Percentiles rank a stretch among this genome's conserved stretches.
phyloP scores from a whole-genome alignment of 306 rosid species.

The Rosa chinensis region DNA sequence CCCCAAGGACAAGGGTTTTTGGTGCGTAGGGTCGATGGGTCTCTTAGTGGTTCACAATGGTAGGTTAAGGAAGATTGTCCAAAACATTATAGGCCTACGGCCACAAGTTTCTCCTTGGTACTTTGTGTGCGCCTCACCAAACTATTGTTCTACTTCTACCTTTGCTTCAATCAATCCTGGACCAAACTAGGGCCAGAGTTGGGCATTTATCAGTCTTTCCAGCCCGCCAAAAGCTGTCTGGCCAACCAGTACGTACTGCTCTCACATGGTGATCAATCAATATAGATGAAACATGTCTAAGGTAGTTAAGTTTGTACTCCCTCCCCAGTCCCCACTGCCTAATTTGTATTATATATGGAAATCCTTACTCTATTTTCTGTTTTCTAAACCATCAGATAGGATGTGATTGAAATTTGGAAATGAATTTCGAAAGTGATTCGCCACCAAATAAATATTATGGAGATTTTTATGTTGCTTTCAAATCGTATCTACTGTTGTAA shows the following conservation, averaged over 20 bases:
- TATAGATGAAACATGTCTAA: not conserved
- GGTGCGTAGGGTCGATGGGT: not conserved
- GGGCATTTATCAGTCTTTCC: not conserved
- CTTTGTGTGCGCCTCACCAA: not conserved
- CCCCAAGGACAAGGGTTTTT: not conserved
- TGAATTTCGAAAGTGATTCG: not conserved
- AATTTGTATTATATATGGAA: not conserved
- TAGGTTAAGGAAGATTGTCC: not conserved
- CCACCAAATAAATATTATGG: not conserved
- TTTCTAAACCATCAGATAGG: not conserved
- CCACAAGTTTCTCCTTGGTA: conserved; percentile 10
- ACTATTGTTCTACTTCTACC: not conserved
- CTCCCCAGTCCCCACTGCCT: not conserved
- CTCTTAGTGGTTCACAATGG: not conserved
- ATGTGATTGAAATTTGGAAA: not conserved
- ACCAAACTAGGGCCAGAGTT: conserved; percentile 2
- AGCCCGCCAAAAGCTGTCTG: not conserved
- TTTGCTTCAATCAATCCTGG: not conserved
- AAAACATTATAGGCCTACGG: not conserved
- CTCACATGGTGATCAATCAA: not conserved
- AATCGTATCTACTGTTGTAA: not conserved
- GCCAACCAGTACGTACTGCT: not conserved
- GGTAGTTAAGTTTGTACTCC: not conserved
- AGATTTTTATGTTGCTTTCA: not conserved
- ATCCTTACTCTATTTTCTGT: not conserved